A percentile compares a stretch with the other conserved stretches of the same genome.
Evolutionary conservation across 2,329 filamentous ascomycete species (phyloP).

Genomic region (Endothia cerciana): DNA sequence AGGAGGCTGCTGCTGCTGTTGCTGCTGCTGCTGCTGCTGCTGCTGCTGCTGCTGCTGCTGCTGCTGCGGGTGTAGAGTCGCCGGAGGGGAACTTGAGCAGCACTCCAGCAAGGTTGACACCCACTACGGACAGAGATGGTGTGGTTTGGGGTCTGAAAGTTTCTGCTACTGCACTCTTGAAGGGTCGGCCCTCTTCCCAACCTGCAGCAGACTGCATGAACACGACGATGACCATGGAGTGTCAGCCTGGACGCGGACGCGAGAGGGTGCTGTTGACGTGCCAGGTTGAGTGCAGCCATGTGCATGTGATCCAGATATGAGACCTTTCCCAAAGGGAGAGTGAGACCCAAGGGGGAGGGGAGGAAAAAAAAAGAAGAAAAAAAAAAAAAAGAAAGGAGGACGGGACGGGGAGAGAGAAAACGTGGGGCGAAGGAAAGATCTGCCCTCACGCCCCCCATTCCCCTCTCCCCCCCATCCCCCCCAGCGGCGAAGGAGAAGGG

Average conservation of each 20-base stretch:
- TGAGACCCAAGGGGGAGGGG: not conserved
- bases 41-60: not conserved
- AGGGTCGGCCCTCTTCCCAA: slow-evolving; percentile 15
- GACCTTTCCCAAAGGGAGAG: not conserved
- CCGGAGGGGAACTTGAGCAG: not conserved
- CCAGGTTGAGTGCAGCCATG: not conserved
- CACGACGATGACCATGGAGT: not conserved
- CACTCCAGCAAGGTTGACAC: not conserved
- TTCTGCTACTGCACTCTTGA: not conserved
- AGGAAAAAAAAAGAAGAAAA: not conserved
- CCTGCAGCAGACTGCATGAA: slow-evolving; percentile 16
- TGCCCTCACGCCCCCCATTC: too few relatives aligned
- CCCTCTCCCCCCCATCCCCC: too few relatives aligned
- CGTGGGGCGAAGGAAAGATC: too few relatives aligned
- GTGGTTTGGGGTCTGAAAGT: not conserved
- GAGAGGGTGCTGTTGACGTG: too few relatives aligned
- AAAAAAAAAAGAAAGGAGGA: not conserved
- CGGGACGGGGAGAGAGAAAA: not conserved
- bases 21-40: not conserved
- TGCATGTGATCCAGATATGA: not conserved
- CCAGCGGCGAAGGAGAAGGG: too few relatives aligned
- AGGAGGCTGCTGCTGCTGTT: too few relatives aligned
- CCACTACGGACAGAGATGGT: not conserved
- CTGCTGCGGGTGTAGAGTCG: not conserved
- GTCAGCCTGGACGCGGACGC: not conserved